These are phyloP conservation scores for Fusarium nelsonii DNA, from an alignment of 2,329 filamentous ascomycete species.

Conservation along the genomic window DNA sequence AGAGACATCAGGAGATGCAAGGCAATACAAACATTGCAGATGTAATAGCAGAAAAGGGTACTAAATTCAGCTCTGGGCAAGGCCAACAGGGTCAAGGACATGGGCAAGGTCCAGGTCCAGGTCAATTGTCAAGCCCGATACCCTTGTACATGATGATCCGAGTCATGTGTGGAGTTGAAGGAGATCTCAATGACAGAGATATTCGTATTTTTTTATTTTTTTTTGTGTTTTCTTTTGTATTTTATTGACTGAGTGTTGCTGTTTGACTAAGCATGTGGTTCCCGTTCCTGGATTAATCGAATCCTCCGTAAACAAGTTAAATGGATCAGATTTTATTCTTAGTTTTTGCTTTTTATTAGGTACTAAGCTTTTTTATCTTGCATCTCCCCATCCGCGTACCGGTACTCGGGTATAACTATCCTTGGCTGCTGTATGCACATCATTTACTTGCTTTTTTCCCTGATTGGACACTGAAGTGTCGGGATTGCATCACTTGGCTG, in stretches of 20 bases:
- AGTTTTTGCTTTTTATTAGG: not conserved
- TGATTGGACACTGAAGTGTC: conserved; percentile 5
- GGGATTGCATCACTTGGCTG: conserved; percentile 3
- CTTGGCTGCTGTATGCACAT: conserved; percentile 5
- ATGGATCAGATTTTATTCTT: not conserved
- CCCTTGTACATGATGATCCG: not conserved
- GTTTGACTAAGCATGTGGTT: not conserved
- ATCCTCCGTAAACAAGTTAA: too few relatives aligned
- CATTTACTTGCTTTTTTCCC: not conserved
- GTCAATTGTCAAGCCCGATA: conserved; percentile 1
- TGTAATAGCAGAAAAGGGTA: conserved; percentile 1
- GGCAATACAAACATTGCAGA: not conserved
- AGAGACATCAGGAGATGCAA: not conserved
- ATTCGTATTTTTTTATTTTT: not conserved
- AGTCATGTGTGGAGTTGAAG: not conserved
- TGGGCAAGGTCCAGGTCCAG: not conserved
- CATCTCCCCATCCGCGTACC: not conserved
- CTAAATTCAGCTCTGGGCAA: not conserved
- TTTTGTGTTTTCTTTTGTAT: not conserved
- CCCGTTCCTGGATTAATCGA: too few relatives aligned
- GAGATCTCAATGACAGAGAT: not conserved
- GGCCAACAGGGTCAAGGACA: not conserved
- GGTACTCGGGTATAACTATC: not conserved
- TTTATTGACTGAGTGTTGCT: not conserved
- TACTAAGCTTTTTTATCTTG: not conserved